Base-by-base conservation (phyloP, 768 basidiomycete genomes). In the Boletus fagicola region DNA sequence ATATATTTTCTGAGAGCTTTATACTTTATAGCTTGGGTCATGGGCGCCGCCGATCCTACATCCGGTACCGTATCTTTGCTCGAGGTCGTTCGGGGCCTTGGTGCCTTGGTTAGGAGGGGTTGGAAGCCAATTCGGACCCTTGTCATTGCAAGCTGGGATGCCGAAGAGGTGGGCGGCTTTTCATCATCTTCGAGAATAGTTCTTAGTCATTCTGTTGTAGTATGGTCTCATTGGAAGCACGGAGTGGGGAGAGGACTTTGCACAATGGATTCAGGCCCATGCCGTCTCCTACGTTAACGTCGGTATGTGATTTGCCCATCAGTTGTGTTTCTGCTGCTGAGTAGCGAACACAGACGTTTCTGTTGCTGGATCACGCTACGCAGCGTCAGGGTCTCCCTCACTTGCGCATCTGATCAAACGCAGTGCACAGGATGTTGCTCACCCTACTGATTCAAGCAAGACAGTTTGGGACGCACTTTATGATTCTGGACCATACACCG, bases 201-300 rank as follows among this genome's bases (percentile, higher is more conserved):
- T 26, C 44, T 58, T 52, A 33, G 24, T 35, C 46, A 35, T 33
- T 51, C 26, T 24, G 33, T 35, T 53, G 9, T n/a, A 80, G 79
- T 81, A 82, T 52, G 90, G 90, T 26, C 78, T 93, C 42, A 69
- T 92, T 38, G 95, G 95, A 28, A 90, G 87, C 65, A 95, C 92
- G 4, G 94, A 98, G 72, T 96, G 88, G 83, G 92, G 86, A 10
- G 95, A 97, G 71, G 96, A 98, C 69, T 98, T 96, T 68, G 72
- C 84, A 0, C 78, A 82, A 22, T 95, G 88, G 84, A 83, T 98
- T 43, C 78, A 82, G 24, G 75, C 85, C 28, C 82, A 95, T 59
- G 89, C 87, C 44, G 93, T 91, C 16, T 81, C 90, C 15, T 98
- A 98, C 67, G 71, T 97, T 56, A 97, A 97, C 67, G 78, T 94